These are phyloP conservation scores for Asparagopsis taxiformis DNA, from an alignment of 31 red algal genomes.

Conservation along the genomic window DNA sequence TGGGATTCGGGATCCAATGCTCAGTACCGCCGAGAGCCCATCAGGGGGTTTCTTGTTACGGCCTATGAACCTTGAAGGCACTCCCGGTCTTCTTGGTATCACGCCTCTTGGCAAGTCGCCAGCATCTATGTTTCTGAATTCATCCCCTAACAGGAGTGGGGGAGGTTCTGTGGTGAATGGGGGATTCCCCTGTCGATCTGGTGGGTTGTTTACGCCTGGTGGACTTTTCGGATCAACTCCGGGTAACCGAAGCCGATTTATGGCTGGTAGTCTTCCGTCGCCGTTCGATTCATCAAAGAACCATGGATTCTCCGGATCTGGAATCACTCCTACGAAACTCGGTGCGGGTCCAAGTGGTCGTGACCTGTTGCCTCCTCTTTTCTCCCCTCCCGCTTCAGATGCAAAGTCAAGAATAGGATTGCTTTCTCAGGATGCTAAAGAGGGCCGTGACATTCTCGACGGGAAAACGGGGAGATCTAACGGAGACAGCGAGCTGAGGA, in stretches of 20 bases:
- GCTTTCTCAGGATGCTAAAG: neutral
- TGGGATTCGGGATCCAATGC: slow-evolving; percentile 33
- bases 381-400: slow-evolving; percentile 12
- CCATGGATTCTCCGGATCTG: slow-evolving; percentile 7
- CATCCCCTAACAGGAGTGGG: slow-evolving; percentile 26
- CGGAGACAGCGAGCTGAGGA: slow-evolving; percentile 6
- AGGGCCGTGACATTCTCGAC: neutral
- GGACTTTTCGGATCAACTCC: slow-evolving; percentile 58
- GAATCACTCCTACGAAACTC: neutral
- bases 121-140: slow-evolving; percentile 41
- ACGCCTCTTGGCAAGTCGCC: slow-evolving; percentile 64
- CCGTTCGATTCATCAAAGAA: slow-evolving; percentile 48
- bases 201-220: slow-evolving; percentile 50
- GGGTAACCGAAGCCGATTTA: slow-evolving; percentile 14
- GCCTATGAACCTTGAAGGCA: slow-evolving; percentile 25
- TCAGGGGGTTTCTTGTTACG: slow-evolving; percentile 29
- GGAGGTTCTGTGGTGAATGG: slow-evolving; percentile 10
- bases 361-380: slow-evolving; percentile 15
- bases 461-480: neutral
- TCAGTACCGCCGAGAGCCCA: slow-evolving; percentile 34
- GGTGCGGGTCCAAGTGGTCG: neutral
- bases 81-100: slow-evolving; percentile 29
- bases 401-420: neutral
- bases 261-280: slow-evolving; percentile 33
- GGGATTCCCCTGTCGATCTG: slow-evolving; percentile 17